Evolutionary conservation across 805 yeast genomes (phyloP).

Genomic region (Dipodascus albidus): DNA sequence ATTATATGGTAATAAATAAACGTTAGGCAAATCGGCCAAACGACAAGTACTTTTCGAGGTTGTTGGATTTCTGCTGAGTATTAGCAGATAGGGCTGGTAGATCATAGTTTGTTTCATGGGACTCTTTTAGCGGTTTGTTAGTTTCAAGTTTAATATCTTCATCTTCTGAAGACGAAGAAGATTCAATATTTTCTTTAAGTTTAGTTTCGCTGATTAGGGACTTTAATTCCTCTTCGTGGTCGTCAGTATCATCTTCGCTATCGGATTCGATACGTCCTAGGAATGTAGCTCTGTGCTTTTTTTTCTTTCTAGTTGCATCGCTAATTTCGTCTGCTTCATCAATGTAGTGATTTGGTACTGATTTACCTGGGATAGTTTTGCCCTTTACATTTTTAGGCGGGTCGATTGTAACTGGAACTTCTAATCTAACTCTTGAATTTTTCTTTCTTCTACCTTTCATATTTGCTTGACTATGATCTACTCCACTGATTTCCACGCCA

Average conservation of each 20-base stretch:
- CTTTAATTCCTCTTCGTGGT: not conserved
- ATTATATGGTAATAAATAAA: no score
- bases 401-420: not conserved
- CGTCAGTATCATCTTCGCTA: not conserved
- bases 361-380: not conserved
- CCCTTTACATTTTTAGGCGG: not conserved
- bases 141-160: not conserved
- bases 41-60: not conserved
- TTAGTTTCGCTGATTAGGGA: no score
- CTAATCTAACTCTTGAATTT: not conserved
- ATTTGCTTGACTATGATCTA: not conserved
- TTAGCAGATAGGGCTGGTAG: no score
- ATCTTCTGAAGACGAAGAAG: not conserved
- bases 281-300: not conserved
- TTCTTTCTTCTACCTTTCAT: not conserved
- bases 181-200: not conserved
- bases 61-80: not conserved
- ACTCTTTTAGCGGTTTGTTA: not conserved
- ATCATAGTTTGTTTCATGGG: not conserved
- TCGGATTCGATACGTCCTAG: not conserved
- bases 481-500: slow-evolving; percentile 18
- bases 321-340: not conserved
- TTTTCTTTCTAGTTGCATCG: not conserved
- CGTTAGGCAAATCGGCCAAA: not conserved
- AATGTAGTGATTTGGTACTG: not conserved